phyloP scores from a whole-genome alignment of 1,139 yeast species.

The Pichia kudriavzevii region DNA sequence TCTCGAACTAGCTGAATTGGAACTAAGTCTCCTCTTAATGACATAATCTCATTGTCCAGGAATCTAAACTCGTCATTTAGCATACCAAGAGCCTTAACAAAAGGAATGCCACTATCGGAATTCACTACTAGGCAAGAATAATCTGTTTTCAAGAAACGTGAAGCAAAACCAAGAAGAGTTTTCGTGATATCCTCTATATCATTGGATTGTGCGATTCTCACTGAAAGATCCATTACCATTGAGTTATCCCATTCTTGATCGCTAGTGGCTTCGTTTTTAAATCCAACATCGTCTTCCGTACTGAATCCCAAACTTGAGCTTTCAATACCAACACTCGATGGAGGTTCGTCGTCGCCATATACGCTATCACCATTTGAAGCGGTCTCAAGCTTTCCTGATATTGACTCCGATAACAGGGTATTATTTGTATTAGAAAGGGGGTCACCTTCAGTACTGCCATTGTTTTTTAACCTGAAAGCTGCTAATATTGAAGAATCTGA shows the following conservation, averaged over 20 bases:
- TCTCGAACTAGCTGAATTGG: slow-evolving; percentile 39
- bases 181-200: slow-evolving; percentile 34
- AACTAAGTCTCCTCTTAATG: slow-evolving; percentile 37
- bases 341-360: too few relatives aligned
- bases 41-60: slow-evolving; percentile 35
- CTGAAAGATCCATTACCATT: slow-evolving; percentile 37
- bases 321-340: too few relatives aligned
- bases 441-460: too few relatives aligned
- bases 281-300: too few relatives aligned
- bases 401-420: too few relatives aligned
- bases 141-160: slow-evolving; percentile 27
- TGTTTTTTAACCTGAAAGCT: too few relatives aligned
- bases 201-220: slow-evolving; percentile 43
- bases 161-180: slow-evolving; percentile 36
- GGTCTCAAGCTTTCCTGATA: too few relatives aligned
- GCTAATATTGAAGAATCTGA: too few relatives aligned
- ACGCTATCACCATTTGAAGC: too few relatives aligned
- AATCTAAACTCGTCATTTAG: slow-evolving; percentile 32
- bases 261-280: too few relatives aligned
- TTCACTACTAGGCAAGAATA: slow-evolving; percentile 28
- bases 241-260: slow-evolving; percentile 20
- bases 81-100: slow-evolving; percentile 40
- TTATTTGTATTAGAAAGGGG: too few relatives aligned
- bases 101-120: slow-evolving; percentile 32
- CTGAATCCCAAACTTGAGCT: too few relatives aligned